phyloP scores from a whole-genome alignment of 176 grass and related monocot species.

The Rhynchospora pubera region DNA sequence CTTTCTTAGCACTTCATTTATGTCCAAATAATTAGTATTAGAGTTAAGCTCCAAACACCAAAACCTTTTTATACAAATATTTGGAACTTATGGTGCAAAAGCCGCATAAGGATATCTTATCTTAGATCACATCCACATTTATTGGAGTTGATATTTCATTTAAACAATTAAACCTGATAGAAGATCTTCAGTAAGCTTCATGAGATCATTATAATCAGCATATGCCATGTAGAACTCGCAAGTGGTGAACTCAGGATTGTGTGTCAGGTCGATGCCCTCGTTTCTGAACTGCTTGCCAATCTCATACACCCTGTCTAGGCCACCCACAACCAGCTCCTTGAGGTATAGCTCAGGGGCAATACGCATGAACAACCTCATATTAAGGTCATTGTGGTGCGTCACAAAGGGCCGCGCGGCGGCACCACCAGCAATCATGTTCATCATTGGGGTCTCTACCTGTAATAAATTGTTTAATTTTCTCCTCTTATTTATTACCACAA shows the following conservation, averaged over 20 bases:
- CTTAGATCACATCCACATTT: neutral
- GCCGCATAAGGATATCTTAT: neutral
- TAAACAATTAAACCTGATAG: slow-evolving; percentile 46
- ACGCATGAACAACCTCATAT: slow-evolving; percentile 95
- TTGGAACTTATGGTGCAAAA: neutral
- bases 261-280: slow-evolving; percentile 97
- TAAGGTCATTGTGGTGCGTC: slow-evolving; percentile 90
- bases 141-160: neutral
- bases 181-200: slow-evolving; percentile 77
- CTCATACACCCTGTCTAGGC: slow-evolving; percentile 93
- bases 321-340: slow-evolving; percentile 89
- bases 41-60: no score
- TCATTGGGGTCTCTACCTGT: slow-evolving; percentile 94
- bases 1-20: neutral
- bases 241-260: slow-evolving; percentile 98
- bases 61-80: neutral
- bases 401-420: slow-evolving; percentile 73
- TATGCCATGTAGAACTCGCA: slow-evolving; percentile 99
- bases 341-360: slow-evolving; percentile 96
- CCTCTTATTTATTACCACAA: neutral
- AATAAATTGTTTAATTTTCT: neutral
- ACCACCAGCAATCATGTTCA: slow-evolving; percentile 97
- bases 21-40: no score
- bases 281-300: slow-evolving; percentile 99
- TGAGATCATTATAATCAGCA: slow-evolving; percentile 92